Evolutionary conservation across 75 land plant species (phyloP).

Genomic region (Selaginella tamariscina): DNA sequence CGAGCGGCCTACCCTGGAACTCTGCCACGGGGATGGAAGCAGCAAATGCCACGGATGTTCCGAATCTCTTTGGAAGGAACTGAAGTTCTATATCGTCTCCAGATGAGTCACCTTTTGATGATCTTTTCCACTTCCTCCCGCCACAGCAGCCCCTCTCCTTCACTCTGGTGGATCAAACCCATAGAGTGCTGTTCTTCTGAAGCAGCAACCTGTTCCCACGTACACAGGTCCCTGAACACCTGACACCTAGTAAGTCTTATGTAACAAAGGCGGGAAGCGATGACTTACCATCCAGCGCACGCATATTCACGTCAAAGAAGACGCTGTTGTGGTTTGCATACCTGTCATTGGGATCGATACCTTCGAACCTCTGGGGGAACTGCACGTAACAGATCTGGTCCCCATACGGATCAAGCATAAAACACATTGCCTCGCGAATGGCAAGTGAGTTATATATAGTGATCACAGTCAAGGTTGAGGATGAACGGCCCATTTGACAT

Average conservation of each 20-base stretch:
- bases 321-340: conserved; percentile 74
- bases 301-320: conserved; percentile 59
- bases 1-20: conserved; percentile 43
- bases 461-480: conserved; percentile 59
- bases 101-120: background rate
- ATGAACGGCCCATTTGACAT: conserved; percentile 69
- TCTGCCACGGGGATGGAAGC: conserved; percentile 41
- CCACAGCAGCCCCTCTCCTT: conserved; percentile 32
- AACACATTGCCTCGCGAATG: conserved; percentile 52
- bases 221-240: conserved; percentile 45
- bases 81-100: background rate
- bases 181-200: conserved; percentile 55
- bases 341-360: conserved; percentile 64
- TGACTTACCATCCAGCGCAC: conserved; percentile 67
- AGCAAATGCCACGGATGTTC: conserved; percentile 30
- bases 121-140: conserved; percentile 13
- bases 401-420: conserved; percentile 52
- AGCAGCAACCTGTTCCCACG: conserved; percentile 58
- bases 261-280: too few species aligned
- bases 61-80: conserved; percentile 52
- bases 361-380: conserved; percentile 73
- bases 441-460: conserved; percentile 59
- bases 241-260: too few species aligned
- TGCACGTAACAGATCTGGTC: conserved; percentile 51
- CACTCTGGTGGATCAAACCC: conserved; percentile 53